Evolutionary conservation across 495 filamentous ascomycete species (phyloP).

Genomic region (Rhizodiscina lignyota): DNA sequence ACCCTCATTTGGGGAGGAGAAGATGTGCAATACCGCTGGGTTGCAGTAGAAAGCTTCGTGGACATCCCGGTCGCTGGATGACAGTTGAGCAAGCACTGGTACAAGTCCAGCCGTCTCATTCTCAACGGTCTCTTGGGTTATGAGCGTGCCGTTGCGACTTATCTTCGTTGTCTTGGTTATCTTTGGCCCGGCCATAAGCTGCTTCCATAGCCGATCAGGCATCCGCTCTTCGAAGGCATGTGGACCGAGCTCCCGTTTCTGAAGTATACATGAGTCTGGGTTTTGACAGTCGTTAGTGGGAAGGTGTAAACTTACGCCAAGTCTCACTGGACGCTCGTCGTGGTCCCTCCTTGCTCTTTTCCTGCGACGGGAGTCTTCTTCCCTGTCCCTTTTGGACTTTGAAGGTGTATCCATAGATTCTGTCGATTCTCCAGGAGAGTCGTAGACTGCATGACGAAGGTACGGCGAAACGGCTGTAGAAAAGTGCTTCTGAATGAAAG

Average conservation of each 20-base stretch:
- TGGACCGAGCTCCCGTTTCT: conserved; percentile 59
- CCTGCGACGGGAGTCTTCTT: neutral
- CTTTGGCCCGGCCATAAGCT: conserved; percentile 49
- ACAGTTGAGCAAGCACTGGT: conserved; percentile 52
- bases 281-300: no score
- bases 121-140: conserved; percentile 29
- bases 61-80: conserved; percentile 46
- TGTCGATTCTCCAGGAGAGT: neutral
- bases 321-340: neutral
- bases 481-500: conserved; percentile 1
- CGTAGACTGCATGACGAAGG: neutral
- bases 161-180: conserved; percentile 23
- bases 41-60: conserved; percentile 66
- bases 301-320: conserved; percentile 8
- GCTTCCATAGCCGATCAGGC: conserved; percentile 58
- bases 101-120: conserved; percentile 57
- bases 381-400: neutral
- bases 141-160: conserved; percentile 34
- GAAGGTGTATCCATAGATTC: no score
- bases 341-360: neutral
- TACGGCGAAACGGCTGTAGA: conserved; percentile 1
- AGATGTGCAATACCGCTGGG: conserved; percentile 58
- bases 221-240: conserved; percentile 78
- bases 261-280: no score
- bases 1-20: conserved; percentile 62